Evolutionary conservation across 495 filamentous ascomycete genomes (phyloP).

Genomic region (Daldinia childiae): DNA sequence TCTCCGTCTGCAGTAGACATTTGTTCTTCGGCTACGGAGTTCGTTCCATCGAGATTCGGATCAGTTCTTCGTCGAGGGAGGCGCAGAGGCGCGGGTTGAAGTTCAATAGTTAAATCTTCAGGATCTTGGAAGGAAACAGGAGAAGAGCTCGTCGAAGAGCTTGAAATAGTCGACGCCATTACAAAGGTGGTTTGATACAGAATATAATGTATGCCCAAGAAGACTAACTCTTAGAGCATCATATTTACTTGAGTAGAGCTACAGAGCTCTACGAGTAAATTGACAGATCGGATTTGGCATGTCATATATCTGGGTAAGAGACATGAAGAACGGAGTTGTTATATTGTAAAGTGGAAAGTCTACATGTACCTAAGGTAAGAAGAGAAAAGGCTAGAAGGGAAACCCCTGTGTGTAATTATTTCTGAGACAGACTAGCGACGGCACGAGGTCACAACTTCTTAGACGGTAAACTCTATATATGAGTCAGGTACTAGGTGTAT

Average conservation of each 20-base stretch:
- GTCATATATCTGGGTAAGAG: neutral
- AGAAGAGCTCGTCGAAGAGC: constrained; percentile 25
- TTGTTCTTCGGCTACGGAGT: constrained; percentile 5
- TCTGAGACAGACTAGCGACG: neutral
- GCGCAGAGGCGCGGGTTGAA: constrained; percentile 48
- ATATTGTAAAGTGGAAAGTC: neutral
- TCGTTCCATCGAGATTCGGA: constrained; percentile 23
- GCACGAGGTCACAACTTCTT: neutral
- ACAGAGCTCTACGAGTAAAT: constrained; percentile 1
- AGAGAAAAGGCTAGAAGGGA: neutral
- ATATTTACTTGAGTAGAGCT: constrained; percentile 19
- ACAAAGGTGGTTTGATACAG: constrained; percentile 22
- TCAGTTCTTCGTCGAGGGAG: constrained; percentile 38
- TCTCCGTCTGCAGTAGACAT: neutral
- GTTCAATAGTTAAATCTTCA: constrained; percentile 34
- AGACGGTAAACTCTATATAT: neutral
- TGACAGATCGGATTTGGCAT: neutral
- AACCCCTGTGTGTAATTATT: neutral
- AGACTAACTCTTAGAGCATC: constrained; percentile 33
- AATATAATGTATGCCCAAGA: constrained; percentile 39
- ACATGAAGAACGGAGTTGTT: neutral
- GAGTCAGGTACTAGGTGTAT: neutral
- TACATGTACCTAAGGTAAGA: no score
- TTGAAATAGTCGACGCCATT: constrained; percentile 28
- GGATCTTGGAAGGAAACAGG: constrained; percentile 17